Evolutionary conservation across 352 stramenopile species (phyloP).

Genomic region (Phytophthora uliginosa): DNA sequence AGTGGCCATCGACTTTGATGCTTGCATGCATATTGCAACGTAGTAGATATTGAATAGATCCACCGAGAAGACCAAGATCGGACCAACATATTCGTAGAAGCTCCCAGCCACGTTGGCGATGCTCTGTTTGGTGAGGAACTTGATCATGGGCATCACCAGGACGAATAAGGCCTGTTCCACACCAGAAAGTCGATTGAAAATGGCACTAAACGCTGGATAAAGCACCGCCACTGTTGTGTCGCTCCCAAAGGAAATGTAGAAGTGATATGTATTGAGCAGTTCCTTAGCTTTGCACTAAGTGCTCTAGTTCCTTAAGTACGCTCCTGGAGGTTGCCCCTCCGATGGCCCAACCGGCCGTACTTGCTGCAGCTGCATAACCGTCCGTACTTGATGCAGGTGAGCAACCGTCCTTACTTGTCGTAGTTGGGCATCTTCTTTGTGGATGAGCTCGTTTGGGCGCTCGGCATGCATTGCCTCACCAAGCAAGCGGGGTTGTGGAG

Average conservation of each 20-base stretch:
- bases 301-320: neutral
- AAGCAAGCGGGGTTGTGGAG: constrained; percentile 11
- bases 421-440: neutral
- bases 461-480: constrained; percentile 12
- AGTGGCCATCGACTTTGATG: neutral
- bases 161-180: constrained; percentile 9
- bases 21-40: constrained; percentile 26
- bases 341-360: neutral
- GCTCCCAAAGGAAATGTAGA: constrained; percentile 3
- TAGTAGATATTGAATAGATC: constrained; percentile 35
- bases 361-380: neutral
- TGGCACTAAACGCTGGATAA: constrained; percentile 25
- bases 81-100: constrained; percentile 22
- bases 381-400: no score
- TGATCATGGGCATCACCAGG: constrained; percentile 12
- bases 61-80: constrained; percentile 28
- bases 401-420: neutral
- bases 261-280: constrained; percentile 1
- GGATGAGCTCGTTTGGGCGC: neutral
- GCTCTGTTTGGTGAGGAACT: constrained; percentile 27
- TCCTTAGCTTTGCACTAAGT: neutral
- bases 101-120: neutral
- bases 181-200: constrained; percentile 12
- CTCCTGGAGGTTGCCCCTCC: no score
- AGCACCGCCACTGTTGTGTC: constrained; percentile 1